Conservation (phyloP, 106 monocot species). For the Alisma plantagoaquatica region DNA sequence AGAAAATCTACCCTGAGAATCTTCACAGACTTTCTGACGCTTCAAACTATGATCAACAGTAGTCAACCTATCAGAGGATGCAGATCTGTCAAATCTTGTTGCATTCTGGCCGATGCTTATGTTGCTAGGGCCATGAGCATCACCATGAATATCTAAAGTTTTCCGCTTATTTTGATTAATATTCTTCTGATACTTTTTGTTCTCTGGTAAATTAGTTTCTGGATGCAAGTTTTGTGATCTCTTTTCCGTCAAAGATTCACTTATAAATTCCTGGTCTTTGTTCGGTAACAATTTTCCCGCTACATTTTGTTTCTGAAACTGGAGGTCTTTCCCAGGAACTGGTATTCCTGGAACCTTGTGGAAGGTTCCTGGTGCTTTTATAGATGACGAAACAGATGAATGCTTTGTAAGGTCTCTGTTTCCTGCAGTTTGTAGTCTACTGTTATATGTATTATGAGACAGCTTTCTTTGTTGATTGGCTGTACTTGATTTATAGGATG, state of each 20-base stretch:
- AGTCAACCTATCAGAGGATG: too few relatives aligned
- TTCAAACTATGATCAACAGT: background rate
- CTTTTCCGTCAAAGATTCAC: background rate
- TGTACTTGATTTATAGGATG: too few relatives aligned
- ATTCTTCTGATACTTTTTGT: constrained; percentile 4
- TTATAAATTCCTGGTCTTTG: background rate
- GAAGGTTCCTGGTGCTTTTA: background rate
- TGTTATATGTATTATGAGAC: too few relatives aligned
- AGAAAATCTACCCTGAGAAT: background rate
- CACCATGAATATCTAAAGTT: background rate
- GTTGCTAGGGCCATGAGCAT: background rate
- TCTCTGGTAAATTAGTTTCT: background rate
- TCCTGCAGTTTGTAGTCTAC: too few relatives aligned
- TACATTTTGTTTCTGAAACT: background rate
- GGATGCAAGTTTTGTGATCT: background rate
- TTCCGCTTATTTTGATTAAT: constrained; percentile 2
- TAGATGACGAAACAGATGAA: background rate
- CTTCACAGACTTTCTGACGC: background rate
- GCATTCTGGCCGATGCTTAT: background rate
- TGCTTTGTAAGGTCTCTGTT: background rate
- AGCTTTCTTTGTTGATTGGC: too few relatives aligned
- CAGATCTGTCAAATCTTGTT: background rate
- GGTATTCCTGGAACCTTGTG: background rate
- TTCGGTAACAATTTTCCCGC: background rate
- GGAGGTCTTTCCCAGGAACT: background rate